Percentiles rank a stretch among this genome's conserved stretches.
Conservation (phyloP, 2,329 filamentous ascomycete genomes). For the Dryadomyces sulphureus region DNA sequence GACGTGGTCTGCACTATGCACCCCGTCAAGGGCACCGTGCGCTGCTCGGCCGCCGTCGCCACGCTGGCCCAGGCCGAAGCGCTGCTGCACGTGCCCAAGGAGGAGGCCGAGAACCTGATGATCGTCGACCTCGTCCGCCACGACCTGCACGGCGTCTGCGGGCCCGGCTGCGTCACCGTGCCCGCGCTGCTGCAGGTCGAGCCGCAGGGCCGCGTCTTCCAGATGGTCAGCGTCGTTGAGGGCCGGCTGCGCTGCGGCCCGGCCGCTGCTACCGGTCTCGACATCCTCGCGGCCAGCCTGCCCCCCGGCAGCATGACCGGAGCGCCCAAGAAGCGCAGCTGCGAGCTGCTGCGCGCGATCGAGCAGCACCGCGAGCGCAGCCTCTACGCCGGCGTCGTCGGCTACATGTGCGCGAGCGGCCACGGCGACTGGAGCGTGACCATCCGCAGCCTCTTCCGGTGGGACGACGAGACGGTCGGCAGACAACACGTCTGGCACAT, state of each 20-base stretch:
- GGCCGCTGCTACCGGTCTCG: slow-evolving; percentile 44
- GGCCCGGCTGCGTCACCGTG: slow-evolving; percentile 57
- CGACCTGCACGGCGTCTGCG: slow-evolving; percentile 75
- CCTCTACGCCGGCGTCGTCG: slow-evolving; percentile 77
- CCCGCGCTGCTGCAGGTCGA: slow-evolving; percentile 73
- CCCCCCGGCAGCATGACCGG: slow-evolving; percentile 95
- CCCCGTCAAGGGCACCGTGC: slow-evolving; percentile 95
- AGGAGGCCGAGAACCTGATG: slow-evolving; percentile 94
- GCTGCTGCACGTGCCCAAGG: slow-evolving; percentile 69
- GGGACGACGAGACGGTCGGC: slow-evolving; percentile 39
- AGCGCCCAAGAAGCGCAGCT: slow-evolving; percentile 84
- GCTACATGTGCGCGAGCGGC: slow-evolving; percentile 70
- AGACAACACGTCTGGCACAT: slow-evolving; percentile 57
- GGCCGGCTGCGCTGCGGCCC: slow-evolving; percentile 34
- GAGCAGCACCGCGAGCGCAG: slow-evolving; percentile 52
- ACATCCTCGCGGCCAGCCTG: slow-evolving; percentile 62
- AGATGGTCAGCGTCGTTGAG: slow-evolving; percentile 80
- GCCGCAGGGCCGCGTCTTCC: slow-evolving; percentile 80
- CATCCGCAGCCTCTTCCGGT: slow-evolving; percentile 68
- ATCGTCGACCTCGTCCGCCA: slow-evolving; percentile 95
- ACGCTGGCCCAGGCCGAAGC: slow-evolving; percentile 58
- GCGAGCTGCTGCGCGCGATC: slow-evolving; percentile 60
- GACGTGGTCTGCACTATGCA: slow-evolving; percentile 53
- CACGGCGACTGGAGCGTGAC: slow-evolving; percentile 83
- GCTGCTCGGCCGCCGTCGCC: slow-evolving; percentile 49